These are phyloP conservation scores for Geotrichum siamense DNA, from an alignment of 1,139 yeast species.

Conservation along the genomic window DNA sequence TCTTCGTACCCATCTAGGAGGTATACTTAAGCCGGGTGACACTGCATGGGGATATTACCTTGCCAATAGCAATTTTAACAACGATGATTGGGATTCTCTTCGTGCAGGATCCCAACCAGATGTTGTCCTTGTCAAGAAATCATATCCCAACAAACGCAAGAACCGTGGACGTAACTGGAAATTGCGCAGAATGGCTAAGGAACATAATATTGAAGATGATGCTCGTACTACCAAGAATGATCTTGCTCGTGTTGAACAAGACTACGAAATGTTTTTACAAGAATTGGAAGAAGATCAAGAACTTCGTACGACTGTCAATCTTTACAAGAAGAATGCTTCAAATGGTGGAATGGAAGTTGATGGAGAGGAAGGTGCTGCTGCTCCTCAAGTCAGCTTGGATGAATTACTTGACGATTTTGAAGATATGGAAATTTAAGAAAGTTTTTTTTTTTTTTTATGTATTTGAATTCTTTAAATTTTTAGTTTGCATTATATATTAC, in stretches of 20 bases:
- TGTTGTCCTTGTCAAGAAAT: conserved; percentile 85
- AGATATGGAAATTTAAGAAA: conserved; percentile 16
- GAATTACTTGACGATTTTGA: conserved; percentile 20
- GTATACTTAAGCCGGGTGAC: conserved; percentile 91
- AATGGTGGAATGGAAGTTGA: conserved; percentile 13
- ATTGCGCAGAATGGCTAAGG: conserved; percentile 96
- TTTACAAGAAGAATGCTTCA: conserved; percentile 49
- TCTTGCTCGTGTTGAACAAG: conserved; percentile 87
- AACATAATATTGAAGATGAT: conserved; percentile 82
- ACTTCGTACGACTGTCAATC: conserved; percentile 80
- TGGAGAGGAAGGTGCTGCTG: conserved; percentile 12
- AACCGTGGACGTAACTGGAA: conserved; percentile 84
- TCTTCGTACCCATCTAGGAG: conserved; percentile 87
- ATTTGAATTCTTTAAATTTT: too few relatives aligned
- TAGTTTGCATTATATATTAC: too few relatives aligned
- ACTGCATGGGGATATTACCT: conserved; percentile 85
- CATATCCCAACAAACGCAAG: conserved; percentile 71
- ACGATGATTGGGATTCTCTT: conserved; percentile 71
- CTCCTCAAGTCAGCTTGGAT: conserved; percentile 18
- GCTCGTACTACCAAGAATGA: conserved; percentile 70
- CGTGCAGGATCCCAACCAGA: conserved; percentile 58
- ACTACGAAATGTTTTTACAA: conserved; percentile 91
- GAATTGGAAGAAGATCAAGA: conserved; percentile 97
- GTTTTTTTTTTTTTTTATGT: too few relatives aligned
- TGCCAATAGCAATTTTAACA: conserved; percentile 77